These are phyloP conservation scores for Leishmania lainsoni DNA, from an alignment of 208 protist genomes.

Conservation along the genomic window DNA sequence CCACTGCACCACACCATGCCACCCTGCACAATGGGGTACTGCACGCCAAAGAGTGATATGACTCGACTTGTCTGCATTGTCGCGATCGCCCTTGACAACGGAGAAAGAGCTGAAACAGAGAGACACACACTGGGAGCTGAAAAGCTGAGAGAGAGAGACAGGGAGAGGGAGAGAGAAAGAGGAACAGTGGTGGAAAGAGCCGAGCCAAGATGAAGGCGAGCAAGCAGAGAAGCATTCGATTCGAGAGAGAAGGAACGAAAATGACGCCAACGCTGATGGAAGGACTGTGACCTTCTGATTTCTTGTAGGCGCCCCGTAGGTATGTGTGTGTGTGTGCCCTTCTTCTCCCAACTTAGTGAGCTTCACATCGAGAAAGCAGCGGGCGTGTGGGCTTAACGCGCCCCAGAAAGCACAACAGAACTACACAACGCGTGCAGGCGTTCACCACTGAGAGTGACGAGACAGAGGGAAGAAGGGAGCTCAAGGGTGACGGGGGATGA, in stretches of 20 bases:
- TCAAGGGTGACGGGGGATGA: background rate
- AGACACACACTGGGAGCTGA: background rate
- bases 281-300: background rate
- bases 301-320: background rate
- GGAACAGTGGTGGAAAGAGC: background rate
- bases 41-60: slow-evolving; percentile 61
- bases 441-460: background rate
- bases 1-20: slow-evolving; percentile 87
- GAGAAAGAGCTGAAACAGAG: background rate
- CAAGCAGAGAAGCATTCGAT: background rate
- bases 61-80: slow-evolving; percentile 51
- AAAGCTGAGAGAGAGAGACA: background rate
- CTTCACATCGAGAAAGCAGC: too few relatives aligned
- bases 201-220: background rate
- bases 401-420: too few relatives aligned
- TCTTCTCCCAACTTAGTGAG: background rate
- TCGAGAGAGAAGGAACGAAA: background rate
- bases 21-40: slow-evolving; percentile 84
- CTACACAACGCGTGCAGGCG: background rate
- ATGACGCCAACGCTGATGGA: background rate
- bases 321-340: background rate
- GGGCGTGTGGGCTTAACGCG: too few relatives aligned
- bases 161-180: background rate
- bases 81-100: background rate
- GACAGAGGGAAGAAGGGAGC: background rate